A percentile compares a stretch with the other conserved stretches of the same genome.
phyloP scores from a whole-genome alignment of 2,329 filamentous ascomycete genomes.

The Verticillium tricorpus region DNA sequence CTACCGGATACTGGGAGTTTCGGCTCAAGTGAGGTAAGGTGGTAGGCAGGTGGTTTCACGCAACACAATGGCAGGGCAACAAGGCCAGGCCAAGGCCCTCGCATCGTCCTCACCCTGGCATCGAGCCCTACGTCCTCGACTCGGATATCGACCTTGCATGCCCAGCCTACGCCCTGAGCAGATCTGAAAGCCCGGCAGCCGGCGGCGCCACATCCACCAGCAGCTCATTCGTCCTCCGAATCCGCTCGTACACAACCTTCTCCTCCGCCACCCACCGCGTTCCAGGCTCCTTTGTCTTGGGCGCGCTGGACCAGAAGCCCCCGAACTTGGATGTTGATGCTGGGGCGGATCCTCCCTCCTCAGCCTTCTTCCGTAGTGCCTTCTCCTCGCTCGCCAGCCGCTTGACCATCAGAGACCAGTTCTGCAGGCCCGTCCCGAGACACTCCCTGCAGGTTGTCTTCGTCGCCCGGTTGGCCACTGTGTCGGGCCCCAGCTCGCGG shows the following conservation, averaged over 20 bases:
- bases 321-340: conserved; percentile 26
- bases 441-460: conserved; percentile 69
- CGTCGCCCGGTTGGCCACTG: conserved; percentile 1
- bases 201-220: conserved; percentile 43
- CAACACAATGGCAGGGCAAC: not conserved
- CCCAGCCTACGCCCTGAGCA: conserved; percentile 35
- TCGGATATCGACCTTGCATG: not conserved
- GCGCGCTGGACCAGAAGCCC: conserved; percentile 30
- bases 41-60: not conserved
- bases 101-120: not conserved
- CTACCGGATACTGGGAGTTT: not conserved
- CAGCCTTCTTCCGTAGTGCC: conserved; percentile 24
- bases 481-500: conserved; percentile 31
- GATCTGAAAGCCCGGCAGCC: conserved; percentile 23
- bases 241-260: conserved; percentile 48
- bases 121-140: not conserved
- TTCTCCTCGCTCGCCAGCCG: conserved; percentile 53
- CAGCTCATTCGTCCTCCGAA: conserved; percentile 45
- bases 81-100: not conserved
- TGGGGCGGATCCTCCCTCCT: conserved; percentile 10
- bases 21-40: not conserved
- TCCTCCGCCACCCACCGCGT: conserved; percentile 52
- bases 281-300: conserved; percentile 26
- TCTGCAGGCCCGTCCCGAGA: conserved; percentile 68
- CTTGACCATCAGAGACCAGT: conserved; percentile 79